Conservation (phyloP, 495 filamentous ascomycete species). For the Tuber borchii region DNA sequence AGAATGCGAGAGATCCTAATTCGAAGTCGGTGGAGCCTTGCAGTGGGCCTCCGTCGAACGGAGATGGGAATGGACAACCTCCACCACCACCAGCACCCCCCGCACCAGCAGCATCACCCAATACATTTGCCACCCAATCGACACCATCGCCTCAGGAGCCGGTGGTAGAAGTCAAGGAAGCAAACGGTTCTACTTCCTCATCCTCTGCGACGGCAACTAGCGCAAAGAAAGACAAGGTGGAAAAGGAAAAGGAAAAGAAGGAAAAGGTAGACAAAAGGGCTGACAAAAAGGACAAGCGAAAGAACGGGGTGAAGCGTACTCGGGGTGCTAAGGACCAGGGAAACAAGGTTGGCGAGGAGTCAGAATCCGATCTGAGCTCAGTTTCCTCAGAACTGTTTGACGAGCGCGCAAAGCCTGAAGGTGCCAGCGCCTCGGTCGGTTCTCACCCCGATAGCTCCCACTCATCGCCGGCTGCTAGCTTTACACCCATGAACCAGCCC, state of each 20-base stretch:
- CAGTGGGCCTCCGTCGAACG: constrained; percentile 15
- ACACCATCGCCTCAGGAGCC: constrained; percentile 13
- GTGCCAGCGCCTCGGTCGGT: constrained; percentile 16
- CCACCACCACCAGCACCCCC: constrained; percentile 10
- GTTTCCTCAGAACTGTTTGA: constrained; percentile 28
- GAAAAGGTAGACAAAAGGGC: constrained; percentile 24
- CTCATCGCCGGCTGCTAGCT: constrained; percentile 25
- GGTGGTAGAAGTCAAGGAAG: constrained; percentile 11
- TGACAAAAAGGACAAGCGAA: constrained; percentile 34
- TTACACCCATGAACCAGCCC: constrained; percentile 20
- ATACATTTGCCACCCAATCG: constrained; percentile 2
- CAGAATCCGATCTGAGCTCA: constrained; percentile 32
- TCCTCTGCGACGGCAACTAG: constrained; percentile 24
- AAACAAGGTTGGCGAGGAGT: constrained; percentile 25
- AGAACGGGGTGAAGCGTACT: constrained; percentile 25
- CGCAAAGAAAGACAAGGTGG: constrained; percentile 32
- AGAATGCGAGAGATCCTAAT: constrained; percentile 42
- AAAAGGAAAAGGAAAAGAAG: constrained; percentile 32
- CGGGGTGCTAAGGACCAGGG: constrained; percentile 23
- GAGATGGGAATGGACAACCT: constrained; percentile 15
- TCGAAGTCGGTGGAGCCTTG: constrained; percentile 33
- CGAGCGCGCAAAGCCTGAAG: constrained; percentile 16
- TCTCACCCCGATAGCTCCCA: constrained; percentile 22
- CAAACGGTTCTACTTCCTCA: constrained; percentile 28
- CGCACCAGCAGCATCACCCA: constrained; percentile 7